These are phyloP conservation scores for Yamadazyma diospyri DNA, from an alignment of 1,139 yeast species.

Conservation along the genomic window DNA sequence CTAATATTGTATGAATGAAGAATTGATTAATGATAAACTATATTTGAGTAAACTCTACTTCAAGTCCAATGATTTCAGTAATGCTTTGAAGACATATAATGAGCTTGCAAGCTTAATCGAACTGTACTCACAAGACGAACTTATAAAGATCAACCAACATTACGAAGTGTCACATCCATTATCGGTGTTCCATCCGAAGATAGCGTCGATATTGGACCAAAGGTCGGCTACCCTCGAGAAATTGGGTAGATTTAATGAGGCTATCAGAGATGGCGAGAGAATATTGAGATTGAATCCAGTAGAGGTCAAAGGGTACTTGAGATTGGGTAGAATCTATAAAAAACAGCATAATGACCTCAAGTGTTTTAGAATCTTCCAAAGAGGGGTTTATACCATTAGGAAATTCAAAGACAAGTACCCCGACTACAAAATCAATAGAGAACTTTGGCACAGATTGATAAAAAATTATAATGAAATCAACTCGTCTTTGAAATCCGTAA, in stretches of 20 bases:
- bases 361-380: slow-evolving; percentile 41
- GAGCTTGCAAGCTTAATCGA: slow-evolving; percentile 18
- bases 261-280: slow-evolving; percentile 43
- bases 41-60: slow-evolving; percentile 32
- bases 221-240: slow-evolving; percentile 62
- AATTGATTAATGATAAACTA: slow-evolving; percentile 26
- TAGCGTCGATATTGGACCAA: slow-evolving; percentile 36
- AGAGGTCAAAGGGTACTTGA: slow-evolving; percentile 57
- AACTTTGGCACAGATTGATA: slow-evolving; percentile 24
- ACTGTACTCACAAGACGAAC: slow-evolving; percentile 13
- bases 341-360: slow-evolving; percentile 27
- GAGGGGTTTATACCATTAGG: slow-evolving; percentile 37
- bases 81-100: slow-evolving; percentile 26
- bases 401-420: slow-evolving; percentile 23
- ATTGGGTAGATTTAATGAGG: slow-evolving; percentile 33
- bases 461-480: slow-evolving; percentile 23
- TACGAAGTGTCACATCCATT: slow-evolving; percentile 25
- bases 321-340: slow-evolving; percentile 46
- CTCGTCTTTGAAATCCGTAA: slow-evolving; percentile 12
- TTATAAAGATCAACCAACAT: slow-evolving; percentile 19
- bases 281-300: slow-evolving; percentile 48
- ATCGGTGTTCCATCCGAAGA: slow-evolving; percentile 25
- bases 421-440: slow-evolving; percentile 23
- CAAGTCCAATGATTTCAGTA: slow-evolving; percentile 24
- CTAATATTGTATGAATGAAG: slow-evolving; percentile 17